Evolutionary conservation across 1,284 basidiomycete genomes (phyloP), one percentile per base, ranked within the genome.

Genomic region (Boletus semigastroideus): DNA sequence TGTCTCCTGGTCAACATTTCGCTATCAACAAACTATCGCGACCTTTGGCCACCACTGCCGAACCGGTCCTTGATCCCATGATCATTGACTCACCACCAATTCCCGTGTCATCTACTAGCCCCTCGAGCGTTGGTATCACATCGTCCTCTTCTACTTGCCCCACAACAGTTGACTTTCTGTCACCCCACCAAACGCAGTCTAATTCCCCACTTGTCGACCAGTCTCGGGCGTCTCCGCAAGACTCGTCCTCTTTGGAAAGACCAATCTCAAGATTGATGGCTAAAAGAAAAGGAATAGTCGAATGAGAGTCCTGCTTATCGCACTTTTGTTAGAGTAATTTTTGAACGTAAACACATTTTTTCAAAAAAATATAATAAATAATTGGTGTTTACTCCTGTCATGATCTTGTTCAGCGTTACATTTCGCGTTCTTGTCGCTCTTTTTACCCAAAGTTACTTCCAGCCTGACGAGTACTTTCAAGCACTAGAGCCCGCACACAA

Each of bases 401-500:
- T 49, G 54, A 52, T 64, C 45, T 39, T 70, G 12, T 60, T 75
- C 45, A 71, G 76, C 12, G 56, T 84, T 25, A 42, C 60, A 40
- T 62, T 82, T 58, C 83, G 89, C 42, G 64, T 88, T 42, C 54
- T 73, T 6, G 73, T 90, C 40, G 87, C 90, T 0, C 65, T 94
- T 13, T 72, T 77, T 22, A 94, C 92, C 0, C 79, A 82, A 46
- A 94, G 94, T 1, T 92, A 90, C 74, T 99, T 99, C 69, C 95
- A 98, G 68, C 96, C 97, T 2, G 97, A 99, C 72, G 97, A 99
- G 73, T 97, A 92, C 72, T 98, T 89, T 64, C 97, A 99, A 68
- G 84, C 94, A 10, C 80, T 97, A 39, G 97, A 99, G 68, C 89
- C 94, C 28, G 97, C 97, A 0, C 91, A 98, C 67, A 77, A 78